These are phyloP conservation scores for Trichocladium antarcticum DNA, from an alignment of 495 filamentous ascomycete genomes.

Conservation along the genomic window DNA sequence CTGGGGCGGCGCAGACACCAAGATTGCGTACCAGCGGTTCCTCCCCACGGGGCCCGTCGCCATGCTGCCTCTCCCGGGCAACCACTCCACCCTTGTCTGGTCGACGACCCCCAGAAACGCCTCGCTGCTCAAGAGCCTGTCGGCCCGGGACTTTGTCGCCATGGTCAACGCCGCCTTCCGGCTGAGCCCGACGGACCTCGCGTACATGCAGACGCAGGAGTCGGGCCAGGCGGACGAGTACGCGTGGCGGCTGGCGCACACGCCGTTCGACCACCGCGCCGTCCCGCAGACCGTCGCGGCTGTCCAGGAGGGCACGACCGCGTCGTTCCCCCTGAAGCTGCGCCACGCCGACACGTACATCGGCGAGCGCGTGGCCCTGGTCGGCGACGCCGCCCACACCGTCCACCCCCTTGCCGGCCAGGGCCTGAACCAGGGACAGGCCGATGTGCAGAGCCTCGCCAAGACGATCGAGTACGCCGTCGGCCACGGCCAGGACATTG, in stretches of 20 bases:
- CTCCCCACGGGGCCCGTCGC: conserved; percentile 85
- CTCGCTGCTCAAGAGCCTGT: conserved; percentile 64
- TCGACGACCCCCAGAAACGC: conserved; percentile 73
- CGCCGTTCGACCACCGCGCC: conserved; percentile 34
- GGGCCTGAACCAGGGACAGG: conserved; percentile 87
- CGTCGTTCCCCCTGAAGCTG: conserved; percentile 82
- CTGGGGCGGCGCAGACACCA: conserved; percentile 43
- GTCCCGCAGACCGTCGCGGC: conserved; percentile 45
- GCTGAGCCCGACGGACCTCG: conserved; percentile 63
- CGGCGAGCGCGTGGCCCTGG: conserved; percentile 71
- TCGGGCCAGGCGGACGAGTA: conserved; percentile 63
- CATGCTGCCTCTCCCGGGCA: conserved; percentile 76
- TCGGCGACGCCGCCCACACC: conserved; percentile 91
- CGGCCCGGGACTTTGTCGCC: conserved; percentile 59
- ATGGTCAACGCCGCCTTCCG: conserved; percentile 94
- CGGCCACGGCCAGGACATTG: conserved; percentile 69
- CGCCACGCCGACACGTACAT: conserved; percentile 88
- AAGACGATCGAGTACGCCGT: conserved; percentile 66
- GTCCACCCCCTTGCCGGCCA: conserved; percentile 92
- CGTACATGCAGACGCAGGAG: conserved; percentile 58
- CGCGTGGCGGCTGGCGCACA: conserved; percentile 67
- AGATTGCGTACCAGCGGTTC: conserved; percentile 90
- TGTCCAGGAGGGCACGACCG: conserved; percentile 70
- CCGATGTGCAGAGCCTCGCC: conserved; percentile 67
- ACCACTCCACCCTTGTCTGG: conserved; percentile 81